phyloP scores from a whole-genome alignment of 371 early-diverging fungal genomes.

The Mucor racemosus region DNA sequence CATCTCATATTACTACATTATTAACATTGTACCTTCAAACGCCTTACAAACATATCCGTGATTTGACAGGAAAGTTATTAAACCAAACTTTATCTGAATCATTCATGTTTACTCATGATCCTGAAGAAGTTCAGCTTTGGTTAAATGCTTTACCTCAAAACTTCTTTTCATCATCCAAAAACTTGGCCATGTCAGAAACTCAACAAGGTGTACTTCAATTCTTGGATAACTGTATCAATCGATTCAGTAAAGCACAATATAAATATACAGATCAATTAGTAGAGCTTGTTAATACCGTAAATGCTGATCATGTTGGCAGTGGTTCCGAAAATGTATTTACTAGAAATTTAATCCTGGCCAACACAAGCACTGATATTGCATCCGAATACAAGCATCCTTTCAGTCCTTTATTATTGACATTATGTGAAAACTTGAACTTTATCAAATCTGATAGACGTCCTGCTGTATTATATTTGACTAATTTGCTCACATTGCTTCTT shows the following conservation, averaged over 20 bases:
- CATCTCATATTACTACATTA: slow-evolving; percentile 65
- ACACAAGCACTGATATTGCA: slow-evolving; percentile 11
- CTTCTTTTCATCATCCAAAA: slow-evolving; percentile 2
- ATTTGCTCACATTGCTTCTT: slow-evolving; percentile 34
- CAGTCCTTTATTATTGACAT: slow-evolving; percentile 60
- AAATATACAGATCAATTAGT: slow-evolving; percentile 65
- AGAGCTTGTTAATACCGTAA: slow-evolving; percentile 34
- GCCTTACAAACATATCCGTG: slow-evolving; percentile 52
- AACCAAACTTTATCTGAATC: slow-evolving; percentile 61
- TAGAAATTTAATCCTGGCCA: neutral
- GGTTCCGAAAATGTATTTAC: neutral
- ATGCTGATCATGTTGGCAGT: neutral
- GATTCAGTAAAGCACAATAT: slow-evolving; percentile 65
- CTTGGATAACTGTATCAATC: slow-evolving; percentile 66
- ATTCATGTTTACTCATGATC: slow-evolving; percentile 68
- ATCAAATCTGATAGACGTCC: slow-evolving; percentile 48
- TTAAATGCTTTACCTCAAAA: slow-evolving; percentile 59
- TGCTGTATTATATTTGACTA: slow-evolving; percentile 43
- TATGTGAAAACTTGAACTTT: slow-evolving; percentile 56
- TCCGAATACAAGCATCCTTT: slow-evolving; percentile 49
- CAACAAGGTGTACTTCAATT: slow-evolving; percentile 60
- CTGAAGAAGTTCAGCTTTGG: slow-evolving; percentile 67
- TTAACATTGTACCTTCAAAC: slow-evolving; percentile 63
- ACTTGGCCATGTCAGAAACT: slow-evolving; percentile 32
- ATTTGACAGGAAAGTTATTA: slow-evolving; percentile 54